Evolutionary conservation across 345 rosid genomes (phyloP).

Genomic region (Populus davidiana): DNA sequence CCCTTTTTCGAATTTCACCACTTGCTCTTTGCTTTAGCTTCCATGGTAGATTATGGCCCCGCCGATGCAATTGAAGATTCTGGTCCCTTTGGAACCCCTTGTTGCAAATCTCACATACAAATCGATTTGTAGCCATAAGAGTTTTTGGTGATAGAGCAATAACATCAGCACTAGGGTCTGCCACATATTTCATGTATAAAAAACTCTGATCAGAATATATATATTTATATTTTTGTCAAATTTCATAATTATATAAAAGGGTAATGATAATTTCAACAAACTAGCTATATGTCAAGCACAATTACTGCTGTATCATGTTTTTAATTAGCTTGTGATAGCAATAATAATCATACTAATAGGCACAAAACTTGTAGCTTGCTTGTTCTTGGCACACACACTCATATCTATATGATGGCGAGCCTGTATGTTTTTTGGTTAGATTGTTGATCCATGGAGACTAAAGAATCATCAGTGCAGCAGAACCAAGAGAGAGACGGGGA

Average conservation of each 20-base stretch:
- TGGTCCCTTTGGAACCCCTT: slow-evolving; percentile 36
- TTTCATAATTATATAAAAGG: no score
- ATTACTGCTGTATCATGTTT: not conserved
- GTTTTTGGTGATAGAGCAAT: slow-evolving; percentile 31
- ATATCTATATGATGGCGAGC: no score
- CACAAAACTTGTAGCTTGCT: not conserved
- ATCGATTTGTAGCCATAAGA: slow-evolving; percentile 29
- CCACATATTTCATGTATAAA: not conserved
- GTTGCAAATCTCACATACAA: slow-evolving; percentile 28
- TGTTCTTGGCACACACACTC: not conserved
- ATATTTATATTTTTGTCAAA: no score
- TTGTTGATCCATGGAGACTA: not conserved
- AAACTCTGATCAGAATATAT: no score
- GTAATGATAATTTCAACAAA: not conserved
- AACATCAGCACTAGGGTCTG: slow-evolving; percentile 41
- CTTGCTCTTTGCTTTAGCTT: slow-evolving; percentile 32
- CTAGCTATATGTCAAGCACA: not conserved
- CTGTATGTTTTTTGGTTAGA: not conserved
- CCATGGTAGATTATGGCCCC: slow-evolving; percentile 43
- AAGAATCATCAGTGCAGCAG: not conserved
- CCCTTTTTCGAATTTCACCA: slow-evolving; percentile 35
- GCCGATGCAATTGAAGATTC: slow-evolving; percentile 27
- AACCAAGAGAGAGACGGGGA: not conserved
- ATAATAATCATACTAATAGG: not conserved
- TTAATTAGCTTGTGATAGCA: not conserved